Base-by-base conservation (phyloP, 1,284 basidiomycete genomes). In the Leccinum cinnamomeum region DNA sequence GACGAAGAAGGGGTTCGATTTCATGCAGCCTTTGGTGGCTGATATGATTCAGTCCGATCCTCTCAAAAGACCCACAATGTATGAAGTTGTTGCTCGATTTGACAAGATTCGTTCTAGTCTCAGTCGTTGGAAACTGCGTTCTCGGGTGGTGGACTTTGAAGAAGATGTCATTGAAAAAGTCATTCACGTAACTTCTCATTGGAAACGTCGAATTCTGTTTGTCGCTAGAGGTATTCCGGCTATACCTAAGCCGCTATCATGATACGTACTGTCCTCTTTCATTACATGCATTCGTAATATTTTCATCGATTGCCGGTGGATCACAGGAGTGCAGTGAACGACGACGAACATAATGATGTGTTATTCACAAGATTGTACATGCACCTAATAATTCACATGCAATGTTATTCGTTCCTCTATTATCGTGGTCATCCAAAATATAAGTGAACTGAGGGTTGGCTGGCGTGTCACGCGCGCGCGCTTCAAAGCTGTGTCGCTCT, bases 1-100 rank as follows among this genome's bases (percentile, higher is more conserved):
- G 56, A 20, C 41, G 14, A 57, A 53, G 44, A 57, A 57, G 44
- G 57, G 46, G n/a, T 55, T 58, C 23, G 20, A 35, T 3, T 58
- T 58, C 20, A 55, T 54, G 7, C 16, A 6, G 10, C 48, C 57
- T 25, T 20, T 58, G 46, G 30, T 57, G 16, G 57, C 20, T 23
- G 57, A 35, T 25, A 55, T 56, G 57, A 37, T 23, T 37, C 53
- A 39, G 8, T 23, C 53, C 7, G 53, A 55, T 37, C 53, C 53
- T 55, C 7, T 14, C 30, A 37, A 58, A 25, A 20, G 57, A 25
- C 51, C 51, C 33, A n/a, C 33, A 4, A 28, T 58, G 57, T 33
- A 25, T 7, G 57, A 55, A 23, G 33, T 55, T 10, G 53, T 55
- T 23, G 28, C n/a, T 11, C 28, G 53, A 28, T 53, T 53, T 18